Evolutionary conservation across 345 rosid genomes (phyloP), one percentile per base, ranked within the genome.

Genomic region (Euclidium syriacum): DNA sequence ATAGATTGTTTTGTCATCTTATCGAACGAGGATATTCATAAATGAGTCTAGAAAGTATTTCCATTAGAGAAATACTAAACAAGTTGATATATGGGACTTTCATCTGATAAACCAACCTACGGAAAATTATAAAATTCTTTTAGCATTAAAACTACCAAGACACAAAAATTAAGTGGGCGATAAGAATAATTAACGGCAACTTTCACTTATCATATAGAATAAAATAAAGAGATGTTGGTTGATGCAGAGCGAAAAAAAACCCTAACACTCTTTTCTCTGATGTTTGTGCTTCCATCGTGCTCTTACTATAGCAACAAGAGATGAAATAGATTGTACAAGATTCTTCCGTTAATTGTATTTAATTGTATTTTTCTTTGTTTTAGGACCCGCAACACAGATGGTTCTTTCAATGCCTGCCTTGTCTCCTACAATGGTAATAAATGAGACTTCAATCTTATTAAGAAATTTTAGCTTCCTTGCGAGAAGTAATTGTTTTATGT

Each of bases 401-500:
- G 80, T 89, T 69, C 71, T 92, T 34, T 80, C 86, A 72, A 87
- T 92, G 98, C 98, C 98, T 47, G 98, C 98, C 56, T 79, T 89
- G 79, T 92, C 98, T 66, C 98, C 98, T n/a, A 85, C 97, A 48
- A 92, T 92, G 98, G 98, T 92, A 68, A 85, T 68, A 51, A 24
- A 23, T 33, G 52, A 24, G 51, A 51, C 40, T 54, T 41, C 41
- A 26, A 18, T 39, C 57, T 56, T 34, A 54, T 24, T 23, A 53
- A 52, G 11, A 23, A 5, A 33, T 39, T 65, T 62, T 34, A 32
- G 59, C 52, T 27, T 75, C 67, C 49, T 51, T 64, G 46, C 39
- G 18, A 42, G 63, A 73, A 71, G 36, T 76, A 35, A 64, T 44
- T 36, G 22, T 69, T 51, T 23, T 70, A 20, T 64, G 52, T 46